These are phyloP conservation scores for Styphnolobium japonicum DNA, from an alignment of 306 rosid species.

Conservation along the genomic window DNA sequence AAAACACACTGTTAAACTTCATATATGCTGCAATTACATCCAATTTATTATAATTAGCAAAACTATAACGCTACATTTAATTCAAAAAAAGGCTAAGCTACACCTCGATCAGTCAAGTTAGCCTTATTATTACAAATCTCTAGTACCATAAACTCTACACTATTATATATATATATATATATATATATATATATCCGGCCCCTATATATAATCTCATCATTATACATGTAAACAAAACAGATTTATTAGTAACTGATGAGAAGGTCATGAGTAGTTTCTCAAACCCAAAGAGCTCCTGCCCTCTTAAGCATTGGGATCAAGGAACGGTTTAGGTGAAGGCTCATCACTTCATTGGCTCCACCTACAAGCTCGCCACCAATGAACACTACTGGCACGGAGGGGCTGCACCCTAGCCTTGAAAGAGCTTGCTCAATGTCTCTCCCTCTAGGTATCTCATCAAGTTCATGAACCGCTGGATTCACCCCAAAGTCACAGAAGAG, in stretches of 20 bases:
- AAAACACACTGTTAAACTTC: not conserved
- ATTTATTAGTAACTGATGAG: not conserved
- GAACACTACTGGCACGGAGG: slow-evolving; percentile 85
- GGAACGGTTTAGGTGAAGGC: slow-evolving; percentile 77
- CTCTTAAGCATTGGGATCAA: slow-evolving; percentile 80
- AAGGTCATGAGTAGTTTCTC: not conserved
- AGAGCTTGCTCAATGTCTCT: slow-evolving; percentile 95
- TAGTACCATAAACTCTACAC: not conserved
- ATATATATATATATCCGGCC: not conserved
- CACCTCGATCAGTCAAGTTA: not conserved
- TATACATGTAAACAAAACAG: slow-evolving; percentile 24
- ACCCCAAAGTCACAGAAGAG: slow-evolving; percentile 79
- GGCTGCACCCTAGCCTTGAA: slow-evolving; percentile 64
- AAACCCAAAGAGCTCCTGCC: slow-evolving; percentile 90
- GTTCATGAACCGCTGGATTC: slow-evolving; percentile 75
- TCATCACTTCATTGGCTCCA: slow-evolving; percentile 90
- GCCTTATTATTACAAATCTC: slow-evolving; percentile 24
- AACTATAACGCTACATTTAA: not conserved
- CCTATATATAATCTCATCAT: slow-evolving; percentile 17
- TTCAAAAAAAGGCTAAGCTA: slow-evolving; percentile 5
- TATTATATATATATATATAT: not conserved
- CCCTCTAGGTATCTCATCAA: slow-evolving; percentile 80
- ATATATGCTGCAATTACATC: not conserved
- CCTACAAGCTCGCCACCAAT: slow-evolving; percentile 83
- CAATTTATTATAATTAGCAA: not conserved